Conservation (phyloP, 257 asterid species). For the Fraxinus cuspidata region DNA sequence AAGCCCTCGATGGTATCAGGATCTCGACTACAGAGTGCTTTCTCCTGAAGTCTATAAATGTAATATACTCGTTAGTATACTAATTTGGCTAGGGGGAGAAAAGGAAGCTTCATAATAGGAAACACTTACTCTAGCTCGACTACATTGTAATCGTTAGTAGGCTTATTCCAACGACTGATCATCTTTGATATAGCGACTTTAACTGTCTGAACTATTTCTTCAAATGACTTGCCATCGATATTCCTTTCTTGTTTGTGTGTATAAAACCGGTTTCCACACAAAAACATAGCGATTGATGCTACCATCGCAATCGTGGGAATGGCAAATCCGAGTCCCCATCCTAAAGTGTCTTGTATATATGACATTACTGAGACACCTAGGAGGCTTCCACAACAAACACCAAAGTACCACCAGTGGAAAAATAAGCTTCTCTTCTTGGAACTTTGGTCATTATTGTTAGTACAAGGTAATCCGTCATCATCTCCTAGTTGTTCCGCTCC, state of each 20-base stretch:
- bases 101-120: background rate
- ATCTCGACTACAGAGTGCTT: slow-evolving; percentile 40
- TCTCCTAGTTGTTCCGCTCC: slow-evolving; percentile 77
- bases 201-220: slow-evolving; percentile 35
- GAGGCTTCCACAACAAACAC: slow-evolving; percentile 83
- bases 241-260: slow-evolving; percentile 27
- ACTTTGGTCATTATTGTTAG: slow-evolving; percentile 25
- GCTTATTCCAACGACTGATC: slow-evolving; percentile 27
- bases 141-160: slow-evolving; percentile 28
- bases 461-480: slow-evolving; percentile 47
- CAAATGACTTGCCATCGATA: slow-evolving; percentile 34
- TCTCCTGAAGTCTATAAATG: slow-evolving; percentile 59
- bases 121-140: slow-evolving; percentile 77
- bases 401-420: slow-evolving; percentile 95
- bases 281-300: slow-evolving; percentile 53
- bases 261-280: slow-evolving; percentile 58
- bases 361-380: slow-evolving; percentile 79
- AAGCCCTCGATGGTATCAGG: slow-evolving; percentile 9
- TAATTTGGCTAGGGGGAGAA: background rate
- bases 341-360: slow-evolving; percentile 75
- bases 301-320: slow-evolving; percentile 69
- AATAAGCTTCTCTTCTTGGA: slow-evolving; percentile 57
- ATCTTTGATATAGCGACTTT: slow-evolving; percentile 47
- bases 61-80: slow-evolving; percentile 10
- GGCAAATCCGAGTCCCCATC: slow-evolving; percentile 95